Evolutionary conservation across 768 basidiomycete species (phyloP), one percentile per base, ranked within the genome.

Genomic region (Tulasnella sp.): DNA sequence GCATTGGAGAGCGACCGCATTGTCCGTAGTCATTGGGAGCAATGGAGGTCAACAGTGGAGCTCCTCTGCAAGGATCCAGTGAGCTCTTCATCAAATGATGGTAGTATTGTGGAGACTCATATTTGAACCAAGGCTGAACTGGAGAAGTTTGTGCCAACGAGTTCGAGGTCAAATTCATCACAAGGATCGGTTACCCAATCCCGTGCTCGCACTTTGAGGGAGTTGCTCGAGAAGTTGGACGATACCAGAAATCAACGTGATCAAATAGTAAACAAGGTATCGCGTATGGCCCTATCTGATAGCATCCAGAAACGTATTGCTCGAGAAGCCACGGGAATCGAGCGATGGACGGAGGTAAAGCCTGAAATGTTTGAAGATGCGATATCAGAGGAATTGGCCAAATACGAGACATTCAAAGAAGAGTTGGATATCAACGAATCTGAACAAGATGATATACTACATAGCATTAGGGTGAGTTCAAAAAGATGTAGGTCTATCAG

Each of bases 301-400:
- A 82, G 93, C 60, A 79, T 96, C 42, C 72, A 75, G 10, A 67
- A 74, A 5, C 73, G 75, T 1, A 76, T 98, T 20, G 58, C 84
- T 56, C 72, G 70, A 45, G 78, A 78, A 20, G 78, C 87, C 0
- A 69, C 73, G 13, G 74, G 75, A 2, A 71, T 90, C 39, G 79
- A 81, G 45, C 71, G 74, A 22, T 72, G 82, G 62, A 67, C 70
- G 3, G 79, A 88, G 58, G 75, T 88, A 15, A 78, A 80, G 31
- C 79, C 92, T 0, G 83, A 79, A 20, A 83, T 83, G 80, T 96
- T 96, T 61, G 86, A 91, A 60, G 82, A 84, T 48, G 69, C 86
- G 10, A 75, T 82, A 25, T 81, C 88, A 50, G 74, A 78, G 54
- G 83, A 86, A 59, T 65, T 96, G 45, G 73, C 72, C 0, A 91